Base-by-base conservation (phyloP, 164 flowering plant genomes). In the Vitis amurensis region DNA sequence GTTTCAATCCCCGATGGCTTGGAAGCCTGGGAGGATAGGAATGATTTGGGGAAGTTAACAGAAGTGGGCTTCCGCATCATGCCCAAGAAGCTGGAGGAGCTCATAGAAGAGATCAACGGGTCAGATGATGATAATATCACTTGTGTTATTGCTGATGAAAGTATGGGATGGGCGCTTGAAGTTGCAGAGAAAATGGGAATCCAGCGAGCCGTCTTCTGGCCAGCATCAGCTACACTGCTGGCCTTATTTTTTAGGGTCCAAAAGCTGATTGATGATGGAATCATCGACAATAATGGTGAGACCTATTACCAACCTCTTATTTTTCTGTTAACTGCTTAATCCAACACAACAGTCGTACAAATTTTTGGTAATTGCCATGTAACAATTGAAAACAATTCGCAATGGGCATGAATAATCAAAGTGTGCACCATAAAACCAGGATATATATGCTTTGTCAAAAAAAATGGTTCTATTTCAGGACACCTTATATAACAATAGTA, bases 1-100 rank as follows among this genome's bases (percentile, higher is more conserved):
- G 78, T 78, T 3, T 76, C 84, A 0, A 59, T 83, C 11, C 75
- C 86, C 3, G 87, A 83, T 66, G 87, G 85, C 4, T 12, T 81
- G 59, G 75, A 58, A 10, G 62, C 78, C 0, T 58, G 17, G 12
- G 84, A 72, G 15, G 74, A 81, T 29, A 74, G 79, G 58, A 78
- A 59, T 23, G 70, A 78, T 8, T 10, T 67, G 0, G 71, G 63
- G 2, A 78, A 70, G 68, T 59, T 80, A 9, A 14, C 51, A 11
- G 71, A 68, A 4, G 12, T 49, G 2, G 56, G 75, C 3, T 31
- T 48, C 1, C 49, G 27, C 5, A 47, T 50, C 14, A 68, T 84
- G 72, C 83, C 84, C 12, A 55, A 50, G 11, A 29, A 79, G 9
- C 59, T 85, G 14, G 82, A 83, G 70, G 65, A 63, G 55, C 71